Conservation (phyloP, 768 basidiomycete species). For the Pholiota microspora region DNA sequence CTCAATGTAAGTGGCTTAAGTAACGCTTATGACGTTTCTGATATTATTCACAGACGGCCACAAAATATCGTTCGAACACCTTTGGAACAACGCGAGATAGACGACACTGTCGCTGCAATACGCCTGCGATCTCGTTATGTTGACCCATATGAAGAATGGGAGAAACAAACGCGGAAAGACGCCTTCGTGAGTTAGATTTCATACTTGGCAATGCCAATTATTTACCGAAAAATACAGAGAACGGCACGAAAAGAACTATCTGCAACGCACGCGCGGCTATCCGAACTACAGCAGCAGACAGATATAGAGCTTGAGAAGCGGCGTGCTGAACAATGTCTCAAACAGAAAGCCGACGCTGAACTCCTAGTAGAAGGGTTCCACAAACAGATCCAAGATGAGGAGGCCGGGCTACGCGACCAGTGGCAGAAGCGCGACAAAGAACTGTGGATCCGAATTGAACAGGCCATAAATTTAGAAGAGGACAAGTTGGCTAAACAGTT, state of each 20-base stretch:
- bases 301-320: background rate
- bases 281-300: constrained; percentile 14
- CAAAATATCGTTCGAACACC: constrained; percentile 29
- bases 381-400: constrained; percentile 33
- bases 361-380: constrained; percentile 26
- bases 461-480: constrained; percentile 60
- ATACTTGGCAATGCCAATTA: background rate
- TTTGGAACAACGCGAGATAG: constrained; percentile 39
- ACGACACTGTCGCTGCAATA: constrained; percentile 52
- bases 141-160: constrained; percentile 60
- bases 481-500: constrained; percentile 49
- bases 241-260: constrained; percentile 43
- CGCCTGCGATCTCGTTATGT: constrained; percentile 48
- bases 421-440: constrained; percentile 55
- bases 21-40: background rate
- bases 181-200: constrained; percentile 40
- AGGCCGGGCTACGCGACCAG: constrained; percentile 31
- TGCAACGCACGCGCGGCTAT: constrained; percentile 29
- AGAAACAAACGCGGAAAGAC: constrained; percentile 47
- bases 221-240: constrained; percentile 27
- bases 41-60: constrained; percentile 19
- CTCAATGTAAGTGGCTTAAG: constrained; percentile 14
- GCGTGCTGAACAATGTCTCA: background rate
- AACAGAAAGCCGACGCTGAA: constrained; percentile 21
- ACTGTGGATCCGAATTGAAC: constrained; percentile 60